Evolutionary conservation across 495 filamentous ascomycete species (phyloP).

Genomic region (Trichoderma erinaceum): DNA sequence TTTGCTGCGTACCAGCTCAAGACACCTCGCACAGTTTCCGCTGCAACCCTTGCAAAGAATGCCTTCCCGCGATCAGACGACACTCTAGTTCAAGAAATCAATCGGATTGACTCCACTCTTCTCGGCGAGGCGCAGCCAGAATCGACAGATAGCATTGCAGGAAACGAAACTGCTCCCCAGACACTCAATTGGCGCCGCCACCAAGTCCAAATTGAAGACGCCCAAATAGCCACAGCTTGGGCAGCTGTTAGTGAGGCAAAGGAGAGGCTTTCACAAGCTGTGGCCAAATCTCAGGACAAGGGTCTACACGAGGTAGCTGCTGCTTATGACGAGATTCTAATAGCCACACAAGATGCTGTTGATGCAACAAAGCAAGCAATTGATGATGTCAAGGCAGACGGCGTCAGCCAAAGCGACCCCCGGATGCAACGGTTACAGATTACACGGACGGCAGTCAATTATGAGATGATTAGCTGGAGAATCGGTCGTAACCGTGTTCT

Average conservation of each 20-base stretch:
- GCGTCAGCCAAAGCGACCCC: constrained; percentile 74
- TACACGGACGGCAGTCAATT: constrained; percentile 87
- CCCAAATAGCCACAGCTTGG: constrained; percentile 75
- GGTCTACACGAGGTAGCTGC: constrained; percentile 48
- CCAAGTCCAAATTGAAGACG: constrained; percentile 85
- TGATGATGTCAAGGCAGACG: constrained; percentile 78
- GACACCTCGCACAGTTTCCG: constrained; percentile 72
- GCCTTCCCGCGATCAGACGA: constrained; percentile 61
- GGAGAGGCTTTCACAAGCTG: constrained; percentile 49
- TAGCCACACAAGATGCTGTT: constrained; percentile 85
- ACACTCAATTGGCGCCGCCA: constrained; percentile 83
- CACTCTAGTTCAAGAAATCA: constrained; percentile 57
- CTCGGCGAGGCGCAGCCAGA: constrained; percentile 52
- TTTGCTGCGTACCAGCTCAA: constrained; percentile 91
- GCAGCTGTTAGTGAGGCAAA: constrained; percentile 51
- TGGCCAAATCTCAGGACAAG: constrained; percentile 40
- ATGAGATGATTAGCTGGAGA: constrained; percentile 87
- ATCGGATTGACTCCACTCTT: constrained; percentile 64
- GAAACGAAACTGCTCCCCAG: constrained; percentile 57
- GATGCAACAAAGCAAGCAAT: constrained; percentile 90
- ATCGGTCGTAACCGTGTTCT: constrained; percentile 88
- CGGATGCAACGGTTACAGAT: constrained; percentile 91
- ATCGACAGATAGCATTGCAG: constrained; percentile 31
- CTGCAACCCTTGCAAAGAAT: constrained; percentile 68
- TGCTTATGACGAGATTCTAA: constrained; percentile 87